Evolutionary conservation across 768 basidiomycete genomes (phyloP), one percentile per base, ranked within the genome.

Genomic region (Suillus clintonianus): DNA sequence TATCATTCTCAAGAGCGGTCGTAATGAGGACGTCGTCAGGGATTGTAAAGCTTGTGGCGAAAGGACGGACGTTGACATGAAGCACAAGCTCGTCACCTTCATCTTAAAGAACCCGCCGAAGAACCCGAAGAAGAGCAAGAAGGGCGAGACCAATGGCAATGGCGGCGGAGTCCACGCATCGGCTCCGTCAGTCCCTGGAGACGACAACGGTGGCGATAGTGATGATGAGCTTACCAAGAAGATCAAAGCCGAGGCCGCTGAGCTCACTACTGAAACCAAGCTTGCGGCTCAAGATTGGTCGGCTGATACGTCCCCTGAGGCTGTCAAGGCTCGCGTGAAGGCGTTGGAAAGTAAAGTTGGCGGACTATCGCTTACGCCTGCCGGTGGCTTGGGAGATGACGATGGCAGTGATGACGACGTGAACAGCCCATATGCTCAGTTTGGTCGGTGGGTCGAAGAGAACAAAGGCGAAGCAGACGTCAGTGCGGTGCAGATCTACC

Each of bases 11-110:
- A 96, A 94, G 78, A 80, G 73, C 63, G 95, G 95, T 56, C 79
- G 86, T 36, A 82, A 78, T 63, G 97, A 98, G 71, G 87, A 91
- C 68, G 95, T 99, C 74, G 86, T 91, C 67, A 88, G 96, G 65
- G 96, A 99, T 78, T 99, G 97, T 85, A 98, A 99, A 79, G 97
- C 97, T 32, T 99, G 97, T 71, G 97, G 97, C 59, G 89, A 95
- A 72, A 88, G 93, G 68, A 95, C 91, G 57, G 88, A 83, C 45
- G 85, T 99, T 68, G 95, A 99, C 77, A 97, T 97, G 94, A 85
- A 95, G 41, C 97, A 99, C 82, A 97, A 96, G 78, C 85, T 99
- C 65, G 90, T 90, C 48, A 95, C 96, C 1, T 99, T 94, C 83
- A 97, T 99, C 74, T 72, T 98, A 72, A 97, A 96, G 83, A 99